These are phyloP conservation scores for Spathaspora hagerdaliae DNA, from an alignment of 805 yeast species.

Conservation along the genomic window DNA sequence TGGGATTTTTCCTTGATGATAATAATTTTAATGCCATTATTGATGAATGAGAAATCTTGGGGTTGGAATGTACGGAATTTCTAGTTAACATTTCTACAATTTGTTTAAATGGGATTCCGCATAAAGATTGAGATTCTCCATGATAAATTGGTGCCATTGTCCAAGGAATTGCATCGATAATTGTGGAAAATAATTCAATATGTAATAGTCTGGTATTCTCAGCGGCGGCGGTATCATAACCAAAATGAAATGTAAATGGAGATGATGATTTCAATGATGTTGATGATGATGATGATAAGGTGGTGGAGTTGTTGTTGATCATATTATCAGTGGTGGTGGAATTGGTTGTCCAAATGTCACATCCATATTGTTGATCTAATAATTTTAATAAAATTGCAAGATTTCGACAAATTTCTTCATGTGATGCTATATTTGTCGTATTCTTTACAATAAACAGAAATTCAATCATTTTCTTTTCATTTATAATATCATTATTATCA, in stretches of 20 bases:
- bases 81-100: conserved; percentile 73
- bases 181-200: conserved; percentile 61
- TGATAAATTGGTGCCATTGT: conserved; percentile 28
- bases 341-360: conserved; percentile 29
- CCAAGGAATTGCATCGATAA: conserved; percentile 75
- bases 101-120: conserved; percentile 53
- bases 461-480: conserved; percentile 11
- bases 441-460: conserved; percentile 40
- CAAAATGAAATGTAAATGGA: conserved; percentile 37
- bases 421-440: conserved; percentile 47
- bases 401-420: conserved; percentile 66
- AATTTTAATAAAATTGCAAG: conserved; percentile 53
- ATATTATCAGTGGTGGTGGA: not conserved
- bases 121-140: conserved; percentile 22
- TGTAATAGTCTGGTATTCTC: conserved; percentile 33
- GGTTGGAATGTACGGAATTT: conserved; percentile 67
- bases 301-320: not conserved
- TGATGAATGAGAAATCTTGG: conserved; percentile 60
- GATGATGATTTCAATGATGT: conserved; percentile 27
- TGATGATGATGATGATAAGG: not conserved
- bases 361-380: conserved; percentile 54
- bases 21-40: conserved; percentile 58
- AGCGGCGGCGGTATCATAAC: conserved; percentile 19
- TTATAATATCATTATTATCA: not conserved
- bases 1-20: conserved; percentile 67